phyloP scores from a whole-genome alignment of 2,329 filamentous ascomycete genomes.

The Venturiaceae sp. region DNA sequence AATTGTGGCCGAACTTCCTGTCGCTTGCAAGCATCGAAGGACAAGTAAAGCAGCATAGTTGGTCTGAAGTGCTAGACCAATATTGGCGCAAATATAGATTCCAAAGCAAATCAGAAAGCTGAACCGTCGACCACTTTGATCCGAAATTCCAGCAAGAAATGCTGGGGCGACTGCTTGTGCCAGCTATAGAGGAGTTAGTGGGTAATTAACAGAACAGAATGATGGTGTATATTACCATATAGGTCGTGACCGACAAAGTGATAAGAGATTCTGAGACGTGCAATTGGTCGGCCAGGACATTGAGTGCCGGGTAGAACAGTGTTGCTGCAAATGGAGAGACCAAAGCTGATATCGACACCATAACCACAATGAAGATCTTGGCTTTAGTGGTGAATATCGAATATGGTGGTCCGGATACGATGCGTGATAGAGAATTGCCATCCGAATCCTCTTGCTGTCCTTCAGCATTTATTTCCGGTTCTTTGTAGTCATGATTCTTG shows the following conservation, averaged over 20 bases:
- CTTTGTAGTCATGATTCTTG: background rate
- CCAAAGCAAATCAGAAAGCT: constrained; percentile 13
- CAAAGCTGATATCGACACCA: constrained; percentile 3
- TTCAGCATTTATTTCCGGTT: background rate
- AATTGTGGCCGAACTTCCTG: constrained; percentile 22
- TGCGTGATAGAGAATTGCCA: background rate
- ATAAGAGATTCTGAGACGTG: constrained; percentile 5
- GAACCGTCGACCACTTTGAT: constrained; percentile 11
- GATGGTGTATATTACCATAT: background rate
- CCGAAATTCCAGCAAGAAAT: constrained; percentile 11
- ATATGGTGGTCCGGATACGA: constrained; percentile 1
- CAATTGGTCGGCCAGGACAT: constrained; percentile 5
- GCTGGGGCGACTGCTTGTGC: constrained; percentile 13
- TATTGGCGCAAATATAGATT: constrained; percentile 13
- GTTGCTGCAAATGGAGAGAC: constrained; percentile 9
- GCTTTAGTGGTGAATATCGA: constrained; percentile 5
- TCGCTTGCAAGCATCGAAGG: constrained; percentile 16
- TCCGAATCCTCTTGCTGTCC: background rate
- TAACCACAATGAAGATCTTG: constrained; percentile 5
- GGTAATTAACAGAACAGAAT: background rate
- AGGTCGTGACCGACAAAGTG: constrained; percentile 6
- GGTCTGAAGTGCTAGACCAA: constrained; percentile 13
- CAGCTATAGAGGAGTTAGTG: background rate
- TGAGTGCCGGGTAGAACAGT: constrained; percentile 7
- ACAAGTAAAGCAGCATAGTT: constrained; percentile 13